Conservation (phyloP, 2,329 filamentous ascomycete genomes). For the Claviceps sp. region DNA sequence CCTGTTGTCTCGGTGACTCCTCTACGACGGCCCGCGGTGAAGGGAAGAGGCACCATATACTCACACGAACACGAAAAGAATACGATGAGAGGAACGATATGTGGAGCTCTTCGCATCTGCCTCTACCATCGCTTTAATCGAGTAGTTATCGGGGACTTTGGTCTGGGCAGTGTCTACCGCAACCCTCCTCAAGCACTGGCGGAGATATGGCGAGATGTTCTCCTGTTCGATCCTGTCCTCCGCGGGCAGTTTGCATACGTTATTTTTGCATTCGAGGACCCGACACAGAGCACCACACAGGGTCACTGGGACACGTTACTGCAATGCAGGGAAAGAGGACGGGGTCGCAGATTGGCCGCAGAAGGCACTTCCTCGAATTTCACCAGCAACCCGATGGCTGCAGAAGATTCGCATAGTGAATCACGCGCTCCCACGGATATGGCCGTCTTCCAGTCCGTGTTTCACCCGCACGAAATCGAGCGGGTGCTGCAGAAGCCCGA, state of each 20-base stretch:
- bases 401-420: neutral
- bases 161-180: conserved; percentile 47
- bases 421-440: conserved; percentile 27
- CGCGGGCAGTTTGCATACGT: conserved; percentile 47
- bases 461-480: conserved; percentile 35
- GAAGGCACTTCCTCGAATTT: conserved; percentile 12
- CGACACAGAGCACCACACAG: conserved; percentile 35
- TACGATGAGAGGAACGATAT: conserved; percentile 60
- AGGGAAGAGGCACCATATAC: conserved; percentile 52
- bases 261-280: conserved; percentile 51
- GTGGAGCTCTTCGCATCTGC: conserved; percentile 56
- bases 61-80: conserved; percentile 59
- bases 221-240: conserved; percentile 49
- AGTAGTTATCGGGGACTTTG: conserved; percentile 51
- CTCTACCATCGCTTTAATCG: conserved; percentile 43
- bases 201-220: conserved; percentile 51
- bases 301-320: conserved; percentile 41
- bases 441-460: conserved; percentile 40
- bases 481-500: conserved; percentile 37
- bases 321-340: conserved; percentile 32
- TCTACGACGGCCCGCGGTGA: conserved; percentile 59
- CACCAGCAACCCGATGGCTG: conserved; percentile 12
- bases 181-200: conserved; percentile 54
- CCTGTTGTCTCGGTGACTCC: conserved; percentile 65
- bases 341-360: conserved; percentile 20